Evolutionary conservation across 768 basidiomycete genomes (phyloP), one percentile per base, ranked within the genome.

Genomic region (Sutorius australiensis): DNA sequence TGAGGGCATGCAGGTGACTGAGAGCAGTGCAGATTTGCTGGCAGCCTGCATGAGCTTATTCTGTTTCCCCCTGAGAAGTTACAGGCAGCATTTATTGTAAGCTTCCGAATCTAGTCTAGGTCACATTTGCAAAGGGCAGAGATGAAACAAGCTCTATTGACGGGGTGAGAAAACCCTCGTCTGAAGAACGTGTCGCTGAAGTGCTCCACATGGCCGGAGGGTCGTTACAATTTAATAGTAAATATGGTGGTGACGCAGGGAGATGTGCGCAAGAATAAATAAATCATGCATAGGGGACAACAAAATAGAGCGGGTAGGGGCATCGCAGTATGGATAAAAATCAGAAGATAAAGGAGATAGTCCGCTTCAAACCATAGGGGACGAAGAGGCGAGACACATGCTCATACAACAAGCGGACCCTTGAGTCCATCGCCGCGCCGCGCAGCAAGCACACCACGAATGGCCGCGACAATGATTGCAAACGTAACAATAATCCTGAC

Each of bases 401-500:
- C 31, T 69, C 58, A 69, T 52, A 56, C 71, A 40, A 81, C 71
- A 27, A 87, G 79, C 11, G 76, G 70, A 14, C 86, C 87, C 12
- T 75, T 74, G 55, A 79, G 75, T 5, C 89, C 87, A 54, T 87
- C 87, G 13, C 90, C 90, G 19, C 82, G 77, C 16, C 80, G 77
- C 9, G 82, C 75, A 19, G 82, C 75, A 33, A 72, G 48, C 37
- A 89, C 77, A 17, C 80, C 87, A 16, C 86, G 82, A 24, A 83
- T 57, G 51, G 88, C 68, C 50, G 85, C 79, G 16, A 81, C 62
- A 43, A 87, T 56, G 41, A 90, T 68, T 0, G 81, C 72, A 50
- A 89, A 71, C 0, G 87, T 87, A 16, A 83, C 70, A 37, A 90
- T 53, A 24, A 86, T 73, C 82, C 89, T 90, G 58, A 13, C 3